Evolutionary conservation across 495 filamentous ascomycete species (phyloP).

Genomic region (Aspergillus egyptiacus): DNA sequence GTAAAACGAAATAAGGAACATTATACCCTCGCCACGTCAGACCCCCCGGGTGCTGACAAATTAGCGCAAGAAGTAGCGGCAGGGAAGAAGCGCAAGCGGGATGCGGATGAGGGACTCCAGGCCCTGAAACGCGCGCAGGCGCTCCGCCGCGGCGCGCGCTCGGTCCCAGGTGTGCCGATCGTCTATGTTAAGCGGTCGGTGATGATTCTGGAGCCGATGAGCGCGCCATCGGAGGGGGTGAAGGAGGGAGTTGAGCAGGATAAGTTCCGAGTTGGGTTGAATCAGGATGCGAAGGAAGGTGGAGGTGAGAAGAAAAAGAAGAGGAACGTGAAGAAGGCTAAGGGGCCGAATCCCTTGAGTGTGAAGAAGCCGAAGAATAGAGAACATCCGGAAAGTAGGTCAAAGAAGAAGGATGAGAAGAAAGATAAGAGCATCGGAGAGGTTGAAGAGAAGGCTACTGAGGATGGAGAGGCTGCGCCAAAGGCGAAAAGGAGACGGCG

Average conservation of each 20-base stretch:
- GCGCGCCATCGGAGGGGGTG: conserved; percentile 51
- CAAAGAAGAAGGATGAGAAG: conserved; percentile 16
- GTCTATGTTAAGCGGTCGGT: conserved; percentile 81
- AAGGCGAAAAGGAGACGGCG: conserved; percentile 46
- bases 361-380: conserved; percentile 75
- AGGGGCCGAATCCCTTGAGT: conserved; percentile 84
- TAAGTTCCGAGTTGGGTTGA: conserved; percentile 71
- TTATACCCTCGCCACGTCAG: conserved; percentile 76
- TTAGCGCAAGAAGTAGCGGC: conserved; percentile 24
- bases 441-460: conserved; percentile 17
- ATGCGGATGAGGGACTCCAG: conserved; percentile 13
- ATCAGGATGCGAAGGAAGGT: conserved; percentile 30
- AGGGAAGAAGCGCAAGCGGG: conserved; percentile 31
- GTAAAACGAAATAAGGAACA: conserved; percentile 72
- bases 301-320: conserved; percentile 35
- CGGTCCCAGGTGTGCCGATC: conserved; percentile 66
- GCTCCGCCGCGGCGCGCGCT: conserved; percentile 31
- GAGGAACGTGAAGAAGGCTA: conserved; percentile 60
- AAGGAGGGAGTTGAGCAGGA: conserved; percentile 62
- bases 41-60: conserved; percentile 27
- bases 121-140: conserved; percentile 28
- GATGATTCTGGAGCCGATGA: conserved; percentile 89
- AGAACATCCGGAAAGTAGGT: conserved; percentile 4
- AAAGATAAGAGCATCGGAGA: conserved; percentile 16
- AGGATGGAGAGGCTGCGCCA: conserved; percentile 20